Conservation (phyloP, 495 filamentous ascomycete species). For the Cryomyces minteri region DNA sequence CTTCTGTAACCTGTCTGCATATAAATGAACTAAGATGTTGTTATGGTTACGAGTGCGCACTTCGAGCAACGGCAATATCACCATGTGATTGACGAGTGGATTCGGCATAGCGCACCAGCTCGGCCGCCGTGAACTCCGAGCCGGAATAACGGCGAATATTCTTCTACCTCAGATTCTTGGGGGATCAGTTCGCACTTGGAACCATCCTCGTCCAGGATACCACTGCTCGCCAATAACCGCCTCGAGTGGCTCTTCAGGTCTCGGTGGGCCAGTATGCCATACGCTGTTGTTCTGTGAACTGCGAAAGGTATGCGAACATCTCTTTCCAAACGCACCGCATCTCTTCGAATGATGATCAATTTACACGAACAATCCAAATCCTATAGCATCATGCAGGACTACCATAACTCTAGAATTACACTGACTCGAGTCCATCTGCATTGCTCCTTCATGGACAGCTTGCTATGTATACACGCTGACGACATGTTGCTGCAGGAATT, state of each 20-base stretch:
- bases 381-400: constrained; percentile 53
- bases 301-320: not conserved
- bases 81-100: too few relatives aligned
- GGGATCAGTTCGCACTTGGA: not conserved
- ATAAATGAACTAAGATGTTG: too few relatives aligned
- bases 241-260: too few relatives aligned
- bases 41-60: too few relatives aligned
- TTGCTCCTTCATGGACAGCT: constrained; percentile 1
- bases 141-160: not conserved
- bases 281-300: not conserved
- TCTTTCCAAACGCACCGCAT: not conserved
- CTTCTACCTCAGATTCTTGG: not conserved
- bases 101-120: too few relatives aligned
- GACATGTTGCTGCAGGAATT: constrained; percentile 1
- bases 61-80: too few relatives aligned
- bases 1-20: too few relatives aligned
- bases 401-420: constrained; percentile 45
- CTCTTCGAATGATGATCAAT: constrained; percentile 16
- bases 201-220: not conserved
- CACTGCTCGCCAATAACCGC: not conserved
- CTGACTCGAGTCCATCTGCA: constrained; percentile 26
- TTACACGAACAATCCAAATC: constrained; percentile 66
- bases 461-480: constrained; percentile 4
- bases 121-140: too few relatives aligned
- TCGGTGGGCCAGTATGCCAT: not conserved